phyloP scores from a whole-genome alignment of 192 early-diverging fungal genomes.

The Podochytrium sp. region DNA sequence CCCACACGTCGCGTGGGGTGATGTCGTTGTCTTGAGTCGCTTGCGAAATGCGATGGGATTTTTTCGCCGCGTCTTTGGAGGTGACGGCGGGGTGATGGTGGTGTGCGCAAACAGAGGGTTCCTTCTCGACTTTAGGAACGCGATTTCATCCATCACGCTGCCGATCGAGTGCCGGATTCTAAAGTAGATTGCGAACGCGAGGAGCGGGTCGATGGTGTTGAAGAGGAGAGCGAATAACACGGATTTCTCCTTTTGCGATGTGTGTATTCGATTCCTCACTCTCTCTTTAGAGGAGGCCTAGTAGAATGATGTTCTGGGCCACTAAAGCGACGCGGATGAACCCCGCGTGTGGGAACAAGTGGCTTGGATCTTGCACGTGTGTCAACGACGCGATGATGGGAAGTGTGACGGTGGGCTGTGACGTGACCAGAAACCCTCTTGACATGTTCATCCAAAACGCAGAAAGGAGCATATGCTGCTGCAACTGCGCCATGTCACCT shows the following conservation, averaged over 20 bases:
- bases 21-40: neutral
- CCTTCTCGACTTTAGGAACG: conserved; percentile 5
- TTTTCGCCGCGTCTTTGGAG: too few species aligned
- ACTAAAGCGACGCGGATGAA: neutral
- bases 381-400: conserved; percentile 32
- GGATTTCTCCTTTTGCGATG: conserved; percentile 3
- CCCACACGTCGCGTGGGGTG: neutral
- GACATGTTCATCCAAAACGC: conserved; percentile 20
- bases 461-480: neutral
- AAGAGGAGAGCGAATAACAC: conserved; percentile 20
- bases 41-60: too few species aligned
- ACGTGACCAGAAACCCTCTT: conserved; percentile 14
- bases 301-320: conserved; percentile 19
- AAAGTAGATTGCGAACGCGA: conserved; percentile 36
- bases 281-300: neutral
- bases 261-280: neutral
- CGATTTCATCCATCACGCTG: conserved; percentile 27
- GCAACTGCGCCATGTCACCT: conserved; percentile 30
- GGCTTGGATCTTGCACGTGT: neutral
- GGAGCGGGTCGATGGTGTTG: conserved; percentile 17
- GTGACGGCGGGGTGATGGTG: neutral
- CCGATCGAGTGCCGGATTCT: conserved; percentile 30
- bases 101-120: neutral
- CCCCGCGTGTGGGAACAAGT: conserved; percentile 1
- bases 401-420: conserved; percentile 11